Evolutionary conservation across 345 rosid genomes (phyloP).

Genomic region (Hibiscus syriacus): DNA sequence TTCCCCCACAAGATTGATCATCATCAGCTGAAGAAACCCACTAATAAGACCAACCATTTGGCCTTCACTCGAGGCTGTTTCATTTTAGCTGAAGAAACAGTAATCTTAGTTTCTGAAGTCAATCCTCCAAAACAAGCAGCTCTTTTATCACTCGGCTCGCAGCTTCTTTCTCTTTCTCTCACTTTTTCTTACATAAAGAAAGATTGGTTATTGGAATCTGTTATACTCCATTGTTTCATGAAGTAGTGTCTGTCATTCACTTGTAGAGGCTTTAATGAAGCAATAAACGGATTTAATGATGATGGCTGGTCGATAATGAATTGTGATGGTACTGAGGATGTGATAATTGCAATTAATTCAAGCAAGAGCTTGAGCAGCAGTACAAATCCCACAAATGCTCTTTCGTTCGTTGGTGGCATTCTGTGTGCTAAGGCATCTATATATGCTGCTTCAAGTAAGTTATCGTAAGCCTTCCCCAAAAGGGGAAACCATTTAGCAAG

Average conservation of each 20-base stretch:
- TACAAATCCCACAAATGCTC: constrained; percentile 40
- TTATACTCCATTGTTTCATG: not conserved
- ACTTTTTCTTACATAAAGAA: not conserved
- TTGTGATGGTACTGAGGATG: constrained; percentile 89
- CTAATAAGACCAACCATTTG: constrained; percentile 9
- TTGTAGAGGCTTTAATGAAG: too few relatives aligned
- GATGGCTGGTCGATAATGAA: constrained; percentile 89
- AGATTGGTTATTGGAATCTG: constrained; percentile 11
- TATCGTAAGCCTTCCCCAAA: not conserved
- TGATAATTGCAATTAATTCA: too few relatives aligned
- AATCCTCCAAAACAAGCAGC: constrained; percentile 19
- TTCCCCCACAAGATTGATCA: not conserved
- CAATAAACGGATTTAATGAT: constrained; percentile 79
- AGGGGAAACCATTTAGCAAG: not conserved
- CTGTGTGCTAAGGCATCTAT: constrained; percentile 99
- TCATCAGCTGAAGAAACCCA: not conserved
- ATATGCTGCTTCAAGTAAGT: constrained; percentile 89
- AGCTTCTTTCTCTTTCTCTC: not conserved
- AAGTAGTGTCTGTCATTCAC: not conserved
- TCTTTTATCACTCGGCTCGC: not conserved
- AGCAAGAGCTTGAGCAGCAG: constrained; percentile 49
- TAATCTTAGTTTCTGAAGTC: too few relatives aligned
- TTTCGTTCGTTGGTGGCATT: constrained; percentile 76
- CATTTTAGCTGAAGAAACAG: too few relatives aligned
- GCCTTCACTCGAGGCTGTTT: constrained; percentile 10